Base-by-base conservation (phyloP, 1,284 basidiomycete species). In the Ceratobasidium theobromae region DNA sequence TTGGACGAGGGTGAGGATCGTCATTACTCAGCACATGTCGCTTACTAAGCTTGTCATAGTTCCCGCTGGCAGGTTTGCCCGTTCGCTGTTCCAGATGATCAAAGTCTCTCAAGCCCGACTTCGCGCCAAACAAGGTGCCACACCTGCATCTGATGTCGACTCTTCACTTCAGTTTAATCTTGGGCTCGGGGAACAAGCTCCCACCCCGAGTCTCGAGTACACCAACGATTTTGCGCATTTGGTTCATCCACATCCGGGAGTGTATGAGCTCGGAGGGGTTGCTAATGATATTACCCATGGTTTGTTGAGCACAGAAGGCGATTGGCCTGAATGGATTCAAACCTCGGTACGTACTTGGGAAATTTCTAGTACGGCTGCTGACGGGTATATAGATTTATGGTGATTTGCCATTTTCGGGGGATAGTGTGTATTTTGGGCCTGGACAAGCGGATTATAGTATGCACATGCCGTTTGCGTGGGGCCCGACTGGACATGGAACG, bases 1-100 rank as follows among this genome's bases (percentile, higher is more conserved):
- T 45, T 70, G 12, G 66, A 69, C 30, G 68, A 70, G 69, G 70
- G 70, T 69, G 21, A 3, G 65, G 52, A 28, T 2, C 4, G 35
- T 40, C 27, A 14, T 38, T 12, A 28, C 5, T 8, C 12, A 25
- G 1, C 35, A 40, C 12, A 21, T 40, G 14, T 33, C 4, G 4
- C n/a, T 18, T 12, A 25, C n/a, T 43, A 23, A 41, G 1, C 11
- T 5, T 45, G n/a, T 25, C 5, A 23, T 38, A 60, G 57, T 60
- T 16, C 57, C 57, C 14, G 57, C 57, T 11, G 57, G 57, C n/a
- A 41, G 57, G 1, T 60, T 60, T n/a, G 57, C 57, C 5, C 45
- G 57, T 8, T 60, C 57, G 1, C 45, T 60, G 4, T 60, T 60
- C 46, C 57, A 60, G 14, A 60, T 60, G 57, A 60, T 60, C 45